These are phyloP conservation scores for Candida awuae DNA, from an alignment of 805 yeast species.

Conservation along the genomic window DNA sequence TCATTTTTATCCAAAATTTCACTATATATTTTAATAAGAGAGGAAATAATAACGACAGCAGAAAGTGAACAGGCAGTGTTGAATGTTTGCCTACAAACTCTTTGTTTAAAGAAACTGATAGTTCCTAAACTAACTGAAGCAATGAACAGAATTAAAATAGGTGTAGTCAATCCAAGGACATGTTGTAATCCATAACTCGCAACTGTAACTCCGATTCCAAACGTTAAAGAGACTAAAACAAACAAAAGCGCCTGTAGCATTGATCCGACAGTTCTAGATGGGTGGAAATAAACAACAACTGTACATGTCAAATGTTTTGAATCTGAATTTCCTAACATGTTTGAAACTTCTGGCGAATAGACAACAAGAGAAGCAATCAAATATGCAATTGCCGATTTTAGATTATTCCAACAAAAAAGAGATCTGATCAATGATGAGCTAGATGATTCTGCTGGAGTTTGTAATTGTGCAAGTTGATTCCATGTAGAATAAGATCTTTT, in stretches of 20 bases:
- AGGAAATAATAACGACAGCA: conserved; percentile 60
- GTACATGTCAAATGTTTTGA: conserved; percentile 79
- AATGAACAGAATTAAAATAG: conserved; percentile 13
- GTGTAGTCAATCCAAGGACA: conserved; percentile 1
- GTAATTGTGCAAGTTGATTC: conserved; percentile 11
- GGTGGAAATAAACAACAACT: conserved; percentile 77
- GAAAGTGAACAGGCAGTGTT: conserved; percentile 78
- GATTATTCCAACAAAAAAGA: conserved; percentile 7
- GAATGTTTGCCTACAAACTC: conserved; percentile 58
- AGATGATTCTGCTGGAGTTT: neutral
- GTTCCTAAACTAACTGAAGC: conserved; percentile 53
- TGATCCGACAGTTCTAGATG: conserved; percentile 69
- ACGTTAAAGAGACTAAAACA: conserved; percentile 47
- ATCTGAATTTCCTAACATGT: conserved; percentile 54
- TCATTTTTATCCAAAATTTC: conserved; percentile 47
- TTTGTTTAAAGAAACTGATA: conserved; percentile 63
- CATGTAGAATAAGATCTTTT: conserved; percentile 25
- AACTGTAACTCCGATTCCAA: conserved; percentile 22
- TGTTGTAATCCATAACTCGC: conserved; percentile 3
- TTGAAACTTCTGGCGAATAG: conserved; percentile 43
- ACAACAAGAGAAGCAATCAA: conserved; percentile 67
- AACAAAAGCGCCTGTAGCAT: conserved; percentile 69
- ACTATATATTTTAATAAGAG: conserved; percentile 55
- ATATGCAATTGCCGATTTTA: conserved; percentile 71
- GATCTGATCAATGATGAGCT: neutral